Percentiles rank a stretch among this genome's conserved stretches.
These are phyloP conservation scores for Rhodotorula diobovata DNA, from an alignment of 768 basidiomycete genomes.

Conservation along the genomic window DNA sequence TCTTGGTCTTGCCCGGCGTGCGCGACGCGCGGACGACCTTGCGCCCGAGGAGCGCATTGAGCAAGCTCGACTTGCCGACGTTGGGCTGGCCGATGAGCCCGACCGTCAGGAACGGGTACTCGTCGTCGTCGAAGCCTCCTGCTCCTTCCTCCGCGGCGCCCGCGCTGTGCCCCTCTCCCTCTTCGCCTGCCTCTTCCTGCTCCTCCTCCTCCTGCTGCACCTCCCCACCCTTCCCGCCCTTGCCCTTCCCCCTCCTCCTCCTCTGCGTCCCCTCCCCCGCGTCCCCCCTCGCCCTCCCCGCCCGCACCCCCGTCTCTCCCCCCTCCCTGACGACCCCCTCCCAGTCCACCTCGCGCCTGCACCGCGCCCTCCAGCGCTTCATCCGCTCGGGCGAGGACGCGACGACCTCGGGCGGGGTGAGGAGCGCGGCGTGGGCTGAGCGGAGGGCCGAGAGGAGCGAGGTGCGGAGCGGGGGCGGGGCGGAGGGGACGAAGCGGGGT, in stretches of 20 bases:
- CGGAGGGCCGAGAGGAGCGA: conserved; percentile 63
- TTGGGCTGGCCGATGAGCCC: conserved; percentile 58
- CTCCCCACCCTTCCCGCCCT: too few species aligned
- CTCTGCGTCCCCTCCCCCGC: not conserved
- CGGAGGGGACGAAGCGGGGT: conserved; percentile 55
- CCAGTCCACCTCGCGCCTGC: conserved; percentile 71
- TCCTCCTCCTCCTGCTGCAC: too few species aligned
- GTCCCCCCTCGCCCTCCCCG: not conserved
- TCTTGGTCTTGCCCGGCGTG: conserved; percentile 67
- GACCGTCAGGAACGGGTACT: conserved; percentile 43
- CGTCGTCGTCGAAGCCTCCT: not conserved
- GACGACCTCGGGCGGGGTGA: conserved; percentile 63
- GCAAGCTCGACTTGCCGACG: conserved; percentile 85
- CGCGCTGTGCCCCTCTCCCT: not conserved
- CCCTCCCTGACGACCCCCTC: conserved; percentile 48
- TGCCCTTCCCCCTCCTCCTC: not conserved
- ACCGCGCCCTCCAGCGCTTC: conserved; percentile 61
- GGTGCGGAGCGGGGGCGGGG: conserved; percentile 63
- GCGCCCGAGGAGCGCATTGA: conserved; percentile 83
- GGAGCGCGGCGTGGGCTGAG: conserved; percentile 62
- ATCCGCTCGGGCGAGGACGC: conserved; percentile 53
- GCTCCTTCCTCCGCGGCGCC: not conserved
- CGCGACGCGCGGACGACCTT: conserved; percentile 74
- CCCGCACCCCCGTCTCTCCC: conserved; percentile 6
- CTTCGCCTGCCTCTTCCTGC: not conserved